Conservation (phyloP, 805 yeast species). For the Citeromyces matritensis region DNA sequence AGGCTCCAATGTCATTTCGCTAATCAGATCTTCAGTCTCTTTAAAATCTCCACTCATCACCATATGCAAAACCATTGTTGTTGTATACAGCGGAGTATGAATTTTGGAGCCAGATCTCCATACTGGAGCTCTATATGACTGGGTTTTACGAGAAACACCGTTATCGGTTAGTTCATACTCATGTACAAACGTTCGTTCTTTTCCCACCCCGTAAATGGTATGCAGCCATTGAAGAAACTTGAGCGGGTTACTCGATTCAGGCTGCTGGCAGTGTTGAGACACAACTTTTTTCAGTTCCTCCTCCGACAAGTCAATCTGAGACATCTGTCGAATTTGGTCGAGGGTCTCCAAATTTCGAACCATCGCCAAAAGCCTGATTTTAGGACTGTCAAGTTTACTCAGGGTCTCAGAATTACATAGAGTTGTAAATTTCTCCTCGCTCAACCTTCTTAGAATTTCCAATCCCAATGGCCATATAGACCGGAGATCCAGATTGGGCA, state of each 20-base stretch:
- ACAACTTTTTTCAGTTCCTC: background rate
- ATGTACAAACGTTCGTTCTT: background rate
- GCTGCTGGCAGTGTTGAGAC: too few relatives aligned
- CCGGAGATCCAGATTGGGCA: slow-evolving; percentile 34
- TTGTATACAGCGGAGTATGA: slow-evolving; percentile 23
- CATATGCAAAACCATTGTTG: slow-evolving; percentile 25
- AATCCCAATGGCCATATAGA: slow-evolving; percentile 52
- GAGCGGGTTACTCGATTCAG: background rate
- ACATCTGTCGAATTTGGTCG: background rate
- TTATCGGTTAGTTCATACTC: background rate
- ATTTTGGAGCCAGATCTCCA: slow-evolving; percentile 24
- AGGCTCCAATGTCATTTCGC: slow-evolving; percentile 21
- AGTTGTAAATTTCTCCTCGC: slow-evolving; percentile 9
- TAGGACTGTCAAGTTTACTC: slow-evolving; percentile 1
- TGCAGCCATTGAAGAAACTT: slow-evolving; percentile 1
- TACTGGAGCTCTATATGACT: slow-evolving; percentile 14
- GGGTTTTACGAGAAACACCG: background rate
- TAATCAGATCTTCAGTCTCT: slow-evolving; percentile 17
- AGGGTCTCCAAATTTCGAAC: background rate
- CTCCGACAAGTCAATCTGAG: background rate
- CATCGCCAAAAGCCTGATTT: slow-evolving; percentile 2
- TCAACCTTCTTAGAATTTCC: slow-evolving; percentile 25
- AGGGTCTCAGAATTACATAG: slow-evolving; percentile 1
- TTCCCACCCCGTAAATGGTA: background rate
- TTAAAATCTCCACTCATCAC: slow-evolving; percentile 18